Evolutionary conservation across 2,329 filamentous ascomycete genomes (phyloP), one percentile per base, ranked within the genome.

Genomic region (Bipolaris victoriae): DNA sequence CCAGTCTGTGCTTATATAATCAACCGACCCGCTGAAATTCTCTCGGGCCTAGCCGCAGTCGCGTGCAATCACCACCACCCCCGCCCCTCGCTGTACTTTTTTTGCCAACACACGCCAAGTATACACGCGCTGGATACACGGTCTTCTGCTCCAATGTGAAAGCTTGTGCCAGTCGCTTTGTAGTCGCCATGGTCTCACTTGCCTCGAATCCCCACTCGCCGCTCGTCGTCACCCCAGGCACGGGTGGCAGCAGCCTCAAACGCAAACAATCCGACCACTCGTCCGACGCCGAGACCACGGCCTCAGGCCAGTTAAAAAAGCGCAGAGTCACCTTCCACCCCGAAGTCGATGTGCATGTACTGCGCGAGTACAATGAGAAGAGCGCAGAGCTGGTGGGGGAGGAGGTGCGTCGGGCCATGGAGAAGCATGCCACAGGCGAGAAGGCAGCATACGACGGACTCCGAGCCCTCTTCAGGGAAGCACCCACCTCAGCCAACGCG

Each of bases 341-440:
- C 41, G 76, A 80, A 47, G 77, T 82, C 49, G 76, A 82, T 56
- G 75, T 82, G 29, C 75, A 73, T 45, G 77, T 80, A 58, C 70
- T 80, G 50, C 52, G 61, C 36, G 78, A 80, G 50, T 76, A 79
- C 55, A 76, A 75, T 55, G 82, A 83, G 61, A 86, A 86, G 76
- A 82, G 81, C 55, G 74, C 80, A 55, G 82, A 84, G 45, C 78
- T 88, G 46, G 80, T 88, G 51, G 82, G 82, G 51, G 85, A 88
- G 70, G 85, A 88, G 70, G 84, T 88, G 20, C 81, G 83, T 61
- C 78, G 83, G 58, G 85, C 83, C 55, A 79, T 86, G 43, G 81
- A 84, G 66, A 79, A 80, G 67, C 83, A 83, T 50, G 77, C 80
- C 5, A 72, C 76, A 20, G 80, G 81, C 55, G 84, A 88, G 63